These are phyloP conservation scores for Pseudogymnoascus sp. DNA, from an alignment of 2,329 filamentous ascomycete genomes.

Conservation along the genomic window DNA sequence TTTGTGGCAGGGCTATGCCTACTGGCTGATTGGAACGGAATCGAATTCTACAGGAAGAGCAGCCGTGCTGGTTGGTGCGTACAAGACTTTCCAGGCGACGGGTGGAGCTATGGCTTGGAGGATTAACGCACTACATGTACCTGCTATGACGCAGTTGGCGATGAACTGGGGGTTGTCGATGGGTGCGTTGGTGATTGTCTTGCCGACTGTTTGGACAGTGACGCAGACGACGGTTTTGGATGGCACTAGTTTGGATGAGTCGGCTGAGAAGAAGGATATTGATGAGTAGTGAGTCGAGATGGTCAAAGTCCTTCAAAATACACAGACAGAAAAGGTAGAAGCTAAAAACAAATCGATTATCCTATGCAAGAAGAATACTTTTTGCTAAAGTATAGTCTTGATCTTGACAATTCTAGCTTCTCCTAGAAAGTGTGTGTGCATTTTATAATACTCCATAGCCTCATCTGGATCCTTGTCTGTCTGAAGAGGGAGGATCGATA, in stretches of 20 bases:
- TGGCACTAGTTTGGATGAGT: not conserved
- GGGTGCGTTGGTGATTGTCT: constrained; percentile 34
- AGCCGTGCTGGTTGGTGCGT: constrained; percentile 38
- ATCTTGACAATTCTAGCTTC: no score
- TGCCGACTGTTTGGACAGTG: constrained; percentile 37
- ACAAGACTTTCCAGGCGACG: constrained; percentile 37
- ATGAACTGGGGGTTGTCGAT: constrained; percentile 41
- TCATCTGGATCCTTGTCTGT: no score
- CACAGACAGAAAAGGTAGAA: no score
- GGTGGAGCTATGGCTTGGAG: constrained; percentile 40
- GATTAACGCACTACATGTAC: constrained; percentile 32
- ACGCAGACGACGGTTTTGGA: constrained; percentile 25
- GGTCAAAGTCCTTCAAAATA: no score
- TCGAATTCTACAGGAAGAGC: constrained; percentile 35
- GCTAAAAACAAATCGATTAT: no score
- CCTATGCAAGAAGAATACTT: no score
- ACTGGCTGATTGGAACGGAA: constrained; percentile 56
- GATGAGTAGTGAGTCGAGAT: not conserved
- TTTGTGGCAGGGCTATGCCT: constrained; percentile 80
- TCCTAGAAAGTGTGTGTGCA: no score
- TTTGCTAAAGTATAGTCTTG: no score
- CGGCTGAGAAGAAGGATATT: not conserved
- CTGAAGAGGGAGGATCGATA: no score
- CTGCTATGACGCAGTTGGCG: constrained; percentile 35
- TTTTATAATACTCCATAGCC: no score